Evolutionary conservation across 2,329 filamentous ascomycete species (phyloP), one percentile per base, ranked within the genome.

Genomic region (Xylaria sp.): DNA sequence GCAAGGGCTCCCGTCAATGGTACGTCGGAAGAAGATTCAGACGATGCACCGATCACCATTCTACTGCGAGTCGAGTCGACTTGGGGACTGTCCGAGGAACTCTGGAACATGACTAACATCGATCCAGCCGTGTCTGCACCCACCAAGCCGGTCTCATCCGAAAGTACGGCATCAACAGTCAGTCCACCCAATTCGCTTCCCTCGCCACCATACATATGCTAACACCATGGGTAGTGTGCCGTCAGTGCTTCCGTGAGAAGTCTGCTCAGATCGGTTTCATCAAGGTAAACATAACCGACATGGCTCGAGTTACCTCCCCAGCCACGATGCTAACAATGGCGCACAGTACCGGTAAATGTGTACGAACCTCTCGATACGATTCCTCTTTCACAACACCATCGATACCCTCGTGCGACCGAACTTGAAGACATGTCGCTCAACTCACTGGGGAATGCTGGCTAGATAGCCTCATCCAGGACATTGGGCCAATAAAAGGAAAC

Each of bases 61-160:
- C n/a, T n/a, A n/a, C n/a, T n/a, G n/a, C n/a, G n/a, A n/a, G 3
- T 31, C 23, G 23, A 46, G 23, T 31, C 28, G 28, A 31, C 14
- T 46, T 14, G 21, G n/a, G 12, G 9, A n/a, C 3, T 3, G 15
- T 28, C 43, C 15, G 6, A 28, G 43, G 12, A n/a, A 8, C 3
- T 9, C 35, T 9, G 12, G n/a, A 15, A 63, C 33, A 28, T 17
- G n/a, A 25, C 43, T 35, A 19, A 37, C 33, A 21, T 38, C 31
- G 23, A 6, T 37, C 11, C 71, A 87, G 85, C 85, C 85, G 85
- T 70, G 84, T 87, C 78, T 88, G 85, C 92, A 92, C 93, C 79
- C 94, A 99, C 91, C 89, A 88, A 79, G 94, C 95, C 78, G 95
- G 95, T 96, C 89, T 99, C 75, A 97, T 99, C 89, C 94, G 95